These are phyloP conservation scores for Pseudoscleropodium purum DNA, from an alignment of 225 moss, liverwort and hornwort species.

Conservation along the genomic window DNA sequence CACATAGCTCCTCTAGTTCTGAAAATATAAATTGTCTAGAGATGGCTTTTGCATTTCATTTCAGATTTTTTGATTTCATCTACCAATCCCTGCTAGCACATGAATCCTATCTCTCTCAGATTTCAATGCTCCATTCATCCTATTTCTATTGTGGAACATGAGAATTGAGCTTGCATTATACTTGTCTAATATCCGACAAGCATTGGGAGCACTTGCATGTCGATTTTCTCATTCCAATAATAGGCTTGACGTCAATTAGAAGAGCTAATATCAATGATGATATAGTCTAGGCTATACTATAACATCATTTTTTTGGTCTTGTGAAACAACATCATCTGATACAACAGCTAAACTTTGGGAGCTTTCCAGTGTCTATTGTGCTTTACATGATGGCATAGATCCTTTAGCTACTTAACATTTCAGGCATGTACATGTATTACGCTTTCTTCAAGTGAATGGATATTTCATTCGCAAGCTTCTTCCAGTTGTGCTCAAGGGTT, in stretches of 20 bases:
- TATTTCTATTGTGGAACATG: neutral
- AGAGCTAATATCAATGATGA: neutral
- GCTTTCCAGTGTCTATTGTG: slow-evolving; percentile 82
- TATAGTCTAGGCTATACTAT: neutral
- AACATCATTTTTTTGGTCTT: neutral
- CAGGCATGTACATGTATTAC: neutral
- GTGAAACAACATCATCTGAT: slow-evolving; percentile 68
- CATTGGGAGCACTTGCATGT: neutral
- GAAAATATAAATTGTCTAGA: neutral
- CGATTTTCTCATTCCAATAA: neutral
- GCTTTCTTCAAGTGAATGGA: neutral
- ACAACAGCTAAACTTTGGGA: slow-evolving; percentile 77
- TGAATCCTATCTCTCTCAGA: neutral
- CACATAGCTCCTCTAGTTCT: neutral
- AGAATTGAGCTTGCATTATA: neutral
- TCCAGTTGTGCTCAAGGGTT: neutral
- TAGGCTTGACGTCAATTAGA: neutral
- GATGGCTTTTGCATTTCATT: neutral
- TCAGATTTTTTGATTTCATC: neutral
- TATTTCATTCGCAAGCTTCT: neutral
- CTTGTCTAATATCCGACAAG: neutral
- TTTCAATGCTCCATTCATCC: neutral
- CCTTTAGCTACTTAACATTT: slow-evolving; percentile 26
- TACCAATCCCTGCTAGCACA: neutral
- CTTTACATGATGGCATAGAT: slow-evolving; percentile 94